These are phyloP conservation scores for Metschnikowia dekortorum DNA, from an alignment of 805 yeast species.

Conservation along the genomic window DNA sequence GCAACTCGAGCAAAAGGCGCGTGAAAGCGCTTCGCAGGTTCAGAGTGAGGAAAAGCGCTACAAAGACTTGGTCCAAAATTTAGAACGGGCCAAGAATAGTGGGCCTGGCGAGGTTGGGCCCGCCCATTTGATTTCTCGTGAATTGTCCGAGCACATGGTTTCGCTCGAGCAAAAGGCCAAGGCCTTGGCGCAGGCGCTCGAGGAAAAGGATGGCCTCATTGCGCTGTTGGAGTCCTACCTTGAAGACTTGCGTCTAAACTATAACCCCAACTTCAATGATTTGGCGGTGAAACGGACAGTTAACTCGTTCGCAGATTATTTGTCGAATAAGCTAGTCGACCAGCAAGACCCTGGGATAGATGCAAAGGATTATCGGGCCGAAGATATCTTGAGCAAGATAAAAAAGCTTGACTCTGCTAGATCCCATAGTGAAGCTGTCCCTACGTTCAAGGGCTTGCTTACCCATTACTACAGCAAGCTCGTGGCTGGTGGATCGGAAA, in stretches of 20 bases:
- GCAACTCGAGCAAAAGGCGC: conserved; percentile 11
- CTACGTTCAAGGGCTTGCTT: conserved; percentile 18
- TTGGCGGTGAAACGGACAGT: conserved; percentile 77
- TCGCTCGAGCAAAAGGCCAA: conserved; percentile 1
- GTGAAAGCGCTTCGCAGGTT: background rate
- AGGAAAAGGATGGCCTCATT: background rate
- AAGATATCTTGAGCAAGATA: background rate
- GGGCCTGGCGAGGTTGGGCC: background rate
- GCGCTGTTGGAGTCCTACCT: conserved; percentile 44
- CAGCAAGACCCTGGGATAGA: background rate
- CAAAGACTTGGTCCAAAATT: background rate
- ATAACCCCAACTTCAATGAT: conserved; percentile 83
- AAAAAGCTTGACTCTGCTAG: background rate
- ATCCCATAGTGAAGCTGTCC: background rate
- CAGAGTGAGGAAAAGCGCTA: background rate
- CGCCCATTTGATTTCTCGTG: background rate
- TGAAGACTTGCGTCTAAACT: conserved; percentile 47
- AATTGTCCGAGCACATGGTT: background rate
- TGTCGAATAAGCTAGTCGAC: conserved; percentile 30
- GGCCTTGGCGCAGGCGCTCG: background rate
- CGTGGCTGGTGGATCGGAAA: background rate
- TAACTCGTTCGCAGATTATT: conserved; percentile 45
- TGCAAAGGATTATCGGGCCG: background rate
- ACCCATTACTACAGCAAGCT: conserved; percentile 19
- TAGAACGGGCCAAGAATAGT: background rate